Evolutionary conservation across 164 flowering plant genomes (phyloP), one percentile per base, ranked within the genome.

Genomic region (Buxus sempervirens): DNA sequence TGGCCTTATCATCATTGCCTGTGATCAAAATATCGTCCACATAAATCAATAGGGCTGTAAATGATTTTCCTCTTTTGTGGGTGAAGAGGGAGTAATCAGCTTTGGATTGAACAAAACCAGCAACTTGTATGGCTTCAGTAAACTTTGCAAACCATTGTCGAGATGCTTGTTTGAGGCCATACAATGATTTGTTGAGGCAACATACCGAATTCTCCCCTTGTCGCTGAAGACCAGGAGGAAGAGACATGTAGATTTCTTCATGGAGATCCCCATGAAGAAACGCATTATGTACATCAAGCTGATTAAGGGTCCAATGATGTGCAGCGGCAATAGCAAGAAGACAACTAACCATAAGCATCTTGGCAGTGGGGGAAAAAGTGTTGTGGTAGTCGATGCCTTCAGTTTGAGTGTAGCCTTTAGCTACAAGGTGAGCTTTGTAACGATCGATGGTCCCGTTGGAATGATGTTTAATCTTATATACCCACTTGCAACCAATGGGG

Each of bases 121-220:
- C 18, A 0, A 6, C 54, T 20, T 22, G 22, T 0, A 70, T 9
- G 0, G 21, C 38, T 48, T 25, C 21, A 14, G 62, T 21, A 24
- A 70, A 27, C 25, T 56, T 63, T 21, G 28, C 24, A 55, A 32
- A 54, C 66, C 72, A 70, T 8, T 20, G 20, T 42, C 67, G 28
- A 19, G 66, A 36, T 9, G 61, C 67, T 38, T 70, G 67, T 41
- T 70, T 70, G 0, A 70, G 25, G 23, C 72, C 62, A 54, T 70
- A 70, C 18, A 70, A 22, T 5, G 67, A 62, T 18, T 63, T 62
- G 13, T 55, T 22, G 4, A 62, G 23, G 10, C 51, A 21, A 42
- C 62, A 70, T 8, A 63, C 72, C 8, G 0, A 18, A 22, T 36
- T n/a, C 23, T 28, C 22, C 22, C 45, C 45, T 22, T 28, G 8